phyloP scores from a whole-genome alignment of 139 green algal species.

The Dunaliella primolecta region DNA sequence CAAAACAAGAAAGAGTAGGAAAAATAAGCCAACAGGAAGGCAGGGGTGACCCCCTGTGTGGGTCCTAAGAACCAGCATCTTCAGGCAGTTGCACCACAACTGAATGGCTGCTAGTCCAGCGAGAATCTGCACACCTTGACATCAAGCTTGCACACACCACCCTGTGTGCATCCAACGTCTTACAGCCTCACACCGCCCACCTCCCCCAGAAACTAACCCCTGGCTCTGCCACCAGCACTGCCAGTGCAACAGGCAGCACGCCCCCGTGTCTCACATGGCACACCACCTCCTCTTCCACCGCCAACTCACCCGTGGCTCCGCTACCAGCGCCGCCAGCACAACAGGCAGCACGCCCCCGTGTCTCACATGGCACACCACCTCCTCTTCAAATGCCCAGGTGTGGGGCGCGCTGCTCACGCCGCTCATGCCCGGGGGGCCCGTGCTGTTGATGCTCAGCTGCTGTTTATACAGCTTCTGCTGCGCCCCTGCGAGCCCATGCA shows the following conservation, averaged over 20 bases:
- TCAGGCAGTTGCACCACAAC: no score
- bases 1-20: no score
- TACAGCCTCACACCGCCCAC: no score
- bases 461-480: background rate
- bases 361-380: background rate
- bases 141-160: no score
- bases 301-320: background rate
- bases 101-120: no score
- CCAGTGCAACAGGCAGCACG: slow-evolving; percentile 15
- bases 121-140: no score
- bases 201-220: no score
- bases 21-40: no score
- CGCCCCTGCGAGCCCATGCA: no score
- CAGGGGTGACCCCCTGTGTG: no score
- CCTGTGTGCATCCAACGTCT: no score
- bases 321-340: slow-evolving; percentile 19
- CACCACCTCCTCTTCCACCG: background rate
- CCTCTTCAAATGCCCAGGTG: background rate
- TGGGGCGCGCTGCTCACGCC: background rate
- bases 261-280: slow-evolving; percentile 4
- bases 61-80: no score
- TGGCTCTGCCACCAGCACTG: slow-evolving; percentile 8
- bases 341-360: slow-evolving; percentile 11
- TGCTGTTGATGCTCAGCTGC: background rate
- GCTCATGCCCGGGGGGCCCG: background rate